These are phyloP conservation scores for Serpula lacrymans DNA, from an alignment of 768 basidiomycete species.

Conservation along the genomic window DNA sequence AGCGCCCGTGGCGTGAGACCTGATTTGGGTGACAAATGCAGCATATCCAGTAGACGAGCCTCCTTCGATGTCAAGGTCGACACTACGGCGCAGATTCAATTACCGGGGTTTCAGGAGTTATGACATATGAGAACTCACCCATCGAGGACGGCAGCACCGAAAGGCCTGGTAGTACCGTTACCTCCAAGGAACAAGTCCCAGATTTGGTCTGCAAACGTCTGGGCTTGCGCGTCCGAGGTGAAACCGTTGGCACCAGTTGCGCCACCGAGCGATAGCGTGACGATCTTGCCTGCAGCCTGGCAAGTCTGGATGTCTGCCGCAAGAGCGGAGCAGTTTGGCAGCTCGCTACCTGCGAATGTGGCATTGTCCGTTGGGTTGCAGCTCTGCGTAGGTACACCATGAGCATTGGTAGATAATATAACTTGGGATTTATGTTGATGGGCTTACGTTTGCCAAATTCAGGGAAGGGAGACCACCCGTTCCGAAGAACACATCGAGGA, in stretches of 20 bases:
- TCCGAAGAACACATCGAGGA: constrained; percentile 57
- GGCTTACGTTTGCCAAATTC: constrained; percentile 56
- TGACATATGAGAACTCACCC: constrained; percentile 45
- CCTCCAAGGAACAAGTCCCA: constrained; percentile 72
- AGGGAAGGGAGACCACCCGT: constrained; percentile 56
- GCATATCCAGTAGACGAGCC: constrained; percentile 29
- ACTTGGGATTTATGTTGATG: too few relatives aligned
- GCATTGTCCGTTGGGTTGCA: constrained; percentile 56
- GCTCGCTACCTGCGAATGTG: constrained; percentile 57
- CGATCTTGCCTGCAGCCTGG: constrained; percentile 61
- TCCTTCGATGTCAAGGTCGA: constrained; percentile 50
- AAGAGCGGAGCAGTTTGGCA: constrained; percentile 60
- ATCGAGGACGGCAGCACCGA: constrained; percentile 68
- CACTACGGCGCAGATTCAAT: constrained; percentile 13
- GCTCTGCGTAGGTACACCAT: constrained; percentile 37
- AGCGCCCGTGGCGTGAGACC: constrained; percentile 45
- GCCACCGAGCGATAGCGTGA: constrained; percentile 58
- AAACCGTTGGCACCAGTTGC: constrained; percentile 63
- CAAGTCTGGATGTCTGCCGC: constrained; percentile 61
- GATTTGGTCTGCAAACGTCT: constrained; percentile 59
- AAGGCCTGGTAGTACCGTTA: constrained; percentile 57
- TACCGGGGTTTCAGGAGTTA: too few relatives aligned
- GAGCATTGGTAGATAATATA: too few relatives aligned
- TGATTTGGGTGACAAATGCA: constrained; percentile 47
- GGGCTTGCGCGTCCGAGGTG: constrained; percentile 52